Base-by-base conservation (phyloP, 192 early-diverging fungal species). In the Thamnidium elegans region DNA sequence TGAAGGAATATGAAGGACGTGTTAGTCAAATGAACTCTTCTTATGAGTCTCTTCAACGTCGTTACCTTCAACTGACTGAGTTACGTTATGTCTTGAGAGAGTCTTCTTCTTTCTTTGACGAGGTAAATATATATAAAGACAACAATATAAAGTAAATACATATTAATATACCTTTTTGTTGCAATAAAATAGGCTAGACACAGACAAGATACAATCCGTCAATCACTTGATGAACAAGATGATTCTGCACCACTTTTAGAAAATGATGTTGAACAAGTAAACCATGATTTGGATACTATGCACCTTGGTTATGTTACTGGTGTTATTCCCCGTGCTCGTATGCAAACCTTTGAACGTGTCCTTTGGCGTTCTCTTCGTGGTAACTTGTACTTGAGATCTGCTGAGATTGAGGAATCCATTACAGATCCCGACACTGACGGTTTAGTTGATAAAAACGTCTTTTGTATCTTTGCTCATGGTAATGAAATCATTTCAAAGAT, bases 391-490 rank as follows among this genome's bases (percentile, higher is more conserved):
- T 90, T 98, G 79, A 98, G 96, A 76, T 84, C 90, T 50, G 92
- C 93, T 3, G 96, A 97, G 67, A 97, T 99, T 68, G 94, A 93
- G 45, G 97, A 98, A 71, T 84, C 87, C 6, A 93, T 99, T 68
- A 78, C 84, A 46, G 97, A 99, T 67, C 96, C 96, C 8, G 85
- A 81, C 53, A 90, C 87, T 1, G 96, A 98, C 68, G 88, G 91
- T 66, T 68, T 83, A 8, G 88, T 97, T 4, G 86, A 94, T 65
- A 99, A 99, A 84, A 96, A 92, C 69, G 97, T 97, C 5, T 98
- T 99, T 71, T 89, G 95, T 58, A 92, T 99, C 63, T 99, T 99
- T 87, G 94, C 96, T 8, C 97, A 99, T 67, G 97, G 97, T 55
- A 78, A 82, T 56, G 90, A 95, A 71, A 82, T 98, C 66, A 77